A percentile compares a stretch with the other conserved stretches of the same genome.
Conservation (phyloP, 192 early-diverging fungal species). For the Coemansia aciculifera region DNA sequence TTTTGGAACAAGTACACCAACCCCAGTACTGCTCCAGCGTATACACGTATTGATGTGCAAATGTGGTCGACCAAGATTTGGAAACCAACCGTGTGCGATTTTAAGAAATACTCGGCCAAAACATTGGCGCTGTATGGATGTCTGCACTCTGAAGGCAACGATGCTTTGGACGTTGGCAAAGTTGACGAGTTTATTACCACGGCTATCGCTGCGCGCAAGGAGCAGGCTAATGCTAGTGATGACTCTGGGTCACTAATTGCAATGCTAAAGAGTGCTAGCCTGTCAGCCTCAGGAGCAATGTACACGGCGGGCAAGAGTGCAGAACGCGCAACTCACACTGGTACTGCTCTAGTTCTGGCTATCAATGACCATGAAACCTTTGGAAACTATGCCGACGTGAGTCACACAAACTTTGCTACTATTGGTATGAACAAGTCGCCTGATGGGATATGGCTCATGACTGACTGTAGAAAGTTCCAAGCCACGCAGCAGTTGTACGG, state of each 20-base stretch:
- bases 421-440: slow-evolving; percentile 13
- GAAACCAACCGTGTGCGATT: slow-evolving; percentile 5
- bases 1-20: slow-evolving; percentile 37
- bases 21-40: slow-evolving; percentile 15
- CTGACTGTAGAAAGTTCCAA: slow-evolving; percentile 13
- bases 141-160: slow-evolving; percentile 9
- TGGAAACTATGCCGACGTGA: not conserved
- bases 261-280: not conserved
- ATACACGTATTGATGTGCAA: slow-evolving; percentile 33
- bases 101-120: slow-evolving; percentile 8
- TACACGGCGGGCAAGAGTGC: not conserved
- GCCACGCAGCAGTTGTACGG: slow-evolving; percentile 5
- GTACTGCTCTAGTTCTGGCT: slow-evolving; percentile 19
- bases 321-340: not conserved
- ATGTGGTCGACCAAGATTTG: slow-evolving; percentile 17
- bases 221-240: not conserved
- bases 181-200: slow-evolving; percentile 7
- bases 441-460: slow-evolving; percentile 13
- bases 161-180: not conserved
- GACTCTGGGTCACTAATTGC: not conserved
- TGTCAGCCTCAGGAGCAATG: not conserved
- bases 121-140: slow-evolving; percentile 19
- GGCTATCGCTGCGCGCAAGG: not conserved
- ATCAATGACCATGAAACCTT: not conserved
- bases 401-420: not conserved